Percentiles rank a stretch among this genome's conserved stretches.
These are phyloP conservation scores for Penicillium canariense DNA, from an alignment of 495 filamentous ascomycete species.

Conservation along the genomic window DNA sequence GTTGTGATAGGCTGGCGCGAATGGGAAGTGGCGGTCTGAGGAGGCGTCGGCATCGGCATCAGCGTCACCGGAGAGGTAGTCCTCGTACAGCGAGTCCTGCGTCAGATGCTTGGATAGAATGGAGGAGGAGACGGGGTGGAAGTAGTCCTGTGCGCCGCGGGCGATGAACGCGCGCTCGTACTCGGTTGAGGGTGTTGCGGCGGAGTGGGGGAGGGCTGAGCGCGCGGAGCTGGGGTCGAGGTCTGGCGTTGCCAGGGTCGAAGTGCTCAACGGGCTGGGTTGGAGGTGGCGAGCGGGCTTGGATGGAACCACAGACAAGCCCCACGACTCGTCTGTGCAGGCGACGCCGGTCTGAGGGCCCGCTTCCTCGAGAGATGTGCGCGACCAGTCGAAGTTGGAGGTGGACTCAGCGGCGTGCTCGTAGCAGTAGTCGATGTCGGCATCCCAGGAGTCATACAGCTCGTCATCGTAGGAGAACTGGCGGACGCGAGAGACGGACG, in stretches of 20 bases:
- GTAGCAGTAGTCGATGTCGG: constrained; percentile 93
- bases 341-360: constrained; percentile 19
- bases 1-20: constrained; percentile 38
- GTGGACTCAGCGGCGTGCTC: constrained; percentile 86
- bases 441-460: constrained; percentile 76
- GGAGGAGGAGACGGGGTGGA: constrained; percentile 36
- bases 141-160: constrained; percentile 33
- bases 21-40: constrained; percentile 45
- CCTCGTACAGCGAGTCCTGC: constrained; percentile 49
- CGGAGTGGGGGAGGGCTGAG: constrained; percentile 33
- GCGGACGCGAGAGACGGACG: constrained; percentile 15
- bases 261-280: constrained; percentile 29
- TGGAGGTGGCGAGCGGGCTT: constrained; percentile 22
- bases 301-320: constrained; percentile 2
- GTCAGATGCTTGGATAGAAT: constrained; percentile 34
- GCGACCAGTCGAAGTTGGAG: constrained; percentile 86
- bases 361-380: constrained; percentile 39
- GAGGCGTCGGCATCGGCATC: constrained; percentile 14
- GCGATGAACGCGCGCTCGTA: constrained; percentile 30
- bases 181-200: constrained; percentile 31
- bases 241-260: constrained; percentile 37
- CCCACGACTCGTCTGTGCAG: constrained; percentile 15
- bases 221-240: constrained; percentile 38
- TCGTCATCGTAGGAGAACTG: constrained; percentile 26
- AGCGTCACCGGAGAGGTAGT: constrained; percentile 45